Evolutionary conservation across 805 yeast species (phyloP), one percentile per base, ranked within the genome.

Genomic region (Kodamaea jinghongensis): DNA sequence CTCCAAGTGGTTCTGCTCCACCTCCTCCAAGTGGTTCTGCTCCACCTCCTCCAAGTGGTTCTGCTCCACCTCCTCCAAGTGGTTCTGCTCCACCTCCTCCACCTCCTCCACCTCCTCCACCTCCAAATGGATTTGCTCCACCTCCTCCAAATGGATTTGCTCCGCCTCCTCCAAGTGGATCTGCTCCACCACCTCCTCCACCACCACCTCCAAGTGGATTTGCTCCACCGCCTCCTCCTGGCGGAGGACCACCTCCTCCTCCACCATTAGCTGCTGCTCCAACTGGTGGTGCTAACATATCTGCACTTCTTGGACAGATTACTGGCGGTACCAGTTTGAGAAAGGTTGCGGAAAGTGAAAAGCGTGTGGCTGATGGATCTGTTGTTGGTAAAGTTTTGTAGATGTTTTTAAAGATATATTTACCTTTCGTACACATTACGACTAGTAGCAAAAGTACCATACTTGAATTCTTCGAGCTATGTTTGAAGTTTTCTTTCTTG

Each of bases 241-340:
- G 42, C 26, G 56, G 55, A 16, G 58, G 65, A n/a, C 57, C 59
- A 6, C 51, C 58, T 5, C 55, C 67, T 22, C 56, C 63, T 15
- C 56, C 70, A 5, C 66, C 73, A 8, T 51, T 64, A 16, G 50
- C 63, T 3, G 57, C 65, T n/a, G 45, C 60, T 13, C 60, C 69
- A 41, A 45, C 63, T 6, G 58, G 61, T 32, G 48, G 57, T 15
- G 28, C 56, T 45, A 62, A 69, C 31, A 56, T 81, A 17, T 52
- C 66, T 30, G 79, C 80, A 1, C 61, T 77, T 38, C 62, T 81
- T 38, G 80, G 81, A 3, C 80, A 81, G 54, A 81, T 81, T 38
- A 63, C 65, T 8, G 63, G 72, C 1, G 87, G 87, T 3, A 67
- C 59, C 28, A 36, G 67, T 2, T 67, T 81, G 54, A 72, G 64